Percentiles rank a stretch among this genome's conserved stretches.
Evolutionary conservation across 2,329 filamentous ascomycete species (phyloP).

Genomic region (Furcasterigmium furcatum): DNA sequence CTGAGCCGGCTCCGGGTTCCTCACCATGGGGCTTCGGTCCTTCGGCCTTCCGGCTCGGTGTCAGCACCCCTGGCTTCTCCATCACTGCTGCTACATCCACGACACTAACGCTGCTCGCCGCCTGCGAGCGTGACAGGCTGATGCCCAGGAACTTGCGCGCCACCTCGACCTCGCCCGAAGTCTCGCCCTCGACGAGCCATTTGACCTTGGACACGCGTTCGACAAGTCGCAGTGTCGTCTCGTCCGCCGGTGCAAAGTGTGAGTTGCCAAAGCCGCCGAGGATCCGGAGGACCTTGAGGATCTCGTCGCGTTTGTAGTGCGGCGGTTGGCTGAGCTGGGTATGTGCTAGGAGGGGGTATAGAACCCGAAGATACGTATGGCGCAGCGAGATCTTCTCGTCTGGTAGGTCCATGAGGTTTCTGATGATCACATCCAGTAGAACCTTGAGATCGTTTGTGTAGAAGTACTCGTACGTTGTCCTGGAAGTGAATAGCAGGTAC

Average conservation of each 20-base stretch:
- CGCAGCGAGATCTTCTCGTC: constrained; percentile 74
- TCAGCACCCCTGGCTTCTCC: constrained; percentile 80
- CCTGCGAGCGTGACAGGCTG: constrained; percentile 61
- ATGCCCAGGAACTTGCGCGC: constrained; percentile 66
- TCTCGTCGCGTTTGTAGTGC: constrained; percentile 88
- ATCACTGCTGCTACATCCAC: constrained; percentile 74
- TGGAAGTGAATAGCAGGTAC: constrained; percentile 92
- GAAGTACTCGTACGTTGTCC: constrained; percentile 93
- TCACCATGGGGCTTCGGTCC: constrained; percentile 18
- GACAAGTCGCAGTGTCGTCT: constrained; percentile 75
- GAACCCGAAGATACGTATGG: constrained; percentile 90
- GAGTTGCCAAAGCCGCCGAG: constrained; percentile 63
- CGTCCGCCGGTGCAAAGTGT: constrained; percentile 78
- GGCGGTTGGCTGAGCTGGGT: constrained; percentile 85
- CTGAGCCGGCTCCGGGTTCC: too few relatives aligned
- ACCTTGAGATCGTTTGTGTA: constrained; percentile 97
- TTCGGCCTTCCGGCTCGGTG: constrained; percentile 61
- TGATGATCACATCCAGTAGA: constrained; percentile 90
- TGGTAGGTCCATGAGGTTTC: constrained; percentile 93
- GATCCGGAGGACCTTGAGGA: constrained; percentile 71
- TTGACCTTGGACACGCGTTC: constrained; percentile 70
- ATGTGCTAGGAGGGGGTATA: constrained; percentile 86
- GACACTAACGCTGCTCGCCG: constrained; percentile 73
- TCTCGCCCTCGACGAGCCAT: constrained; percentile 55
- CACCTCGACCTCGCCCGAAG: constrained; percentile 40